Conservation (phyloP, 306 rosid species). For the Boehmeria nivea region DNA sequence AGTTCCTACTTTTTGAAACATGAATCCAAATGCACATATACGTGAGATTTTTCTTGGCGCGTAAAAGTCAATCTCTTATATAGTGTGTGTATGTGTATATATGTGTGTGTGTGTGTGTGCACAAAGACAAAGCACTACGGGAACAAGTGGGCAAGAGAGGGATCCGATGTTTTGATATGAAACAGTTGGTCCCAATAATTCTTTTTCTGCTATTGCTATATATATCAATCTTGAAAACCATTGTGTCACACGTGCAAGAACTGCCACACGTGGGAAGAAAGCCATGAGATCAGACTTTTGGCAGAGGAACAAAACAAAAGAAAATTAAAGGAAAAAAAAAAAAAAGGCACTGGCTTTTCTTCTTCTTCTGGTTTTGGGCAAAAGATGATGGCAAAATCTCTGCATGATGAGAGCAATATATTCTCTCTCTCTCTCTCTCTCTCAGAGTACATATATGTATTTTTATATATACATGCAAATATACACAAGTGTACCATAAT, state of each 20-base stretch:
- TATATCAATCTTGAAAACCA: not conserved
- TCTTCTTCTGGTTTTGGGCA: slow-evolving; percentile 10
- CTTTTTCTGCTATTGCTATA: slow-evolving; percentile 14
- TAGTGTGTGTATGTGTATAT: no score
- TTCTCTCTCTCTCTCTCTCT: slow-evolving; percentile 22
- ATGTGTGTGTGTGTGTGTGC: no score
- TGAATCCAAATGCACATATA: not conserved
- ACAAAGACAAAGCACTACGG: slow-evolving; percentile 3
- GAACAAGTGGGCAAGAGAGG: slow-evolving; percentile 12
- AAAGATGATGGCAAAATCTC: slow-evolving; percentile 22
- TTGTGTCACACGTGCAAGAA: slow-evolving; percentile 51
- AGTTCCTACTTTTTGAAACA: no score
- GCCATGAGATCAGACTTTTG: slow-evolving; percentile 10
- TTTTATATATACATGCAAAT: not conserved
- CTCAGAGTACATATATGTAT: slow-evolving; percentile 1
- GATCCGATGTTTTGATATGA: slow-evolving; percentile 20
- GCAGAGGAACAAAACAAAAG: slow-evolving; percentile 27
- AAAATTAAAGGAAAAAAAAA: slow-evolving; percentile 9
- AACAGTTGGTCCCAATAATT: slow-evolving; percentile 31
- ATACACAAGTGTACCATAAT: not conserved
- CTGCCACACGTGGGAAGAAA: slow-evolving; percentile 37
- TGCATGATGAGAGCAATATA: slow-evolving; percentile 37
- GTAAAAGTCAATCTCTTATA: not conserved
- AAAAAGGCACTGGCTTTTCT: slow-evolving; percentile 10
- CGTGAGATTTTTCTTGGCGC: not conserved